phyloP scores from a whole-genome alignment of 257 asterid species.

The Salvia rosmarinus region DNA sequence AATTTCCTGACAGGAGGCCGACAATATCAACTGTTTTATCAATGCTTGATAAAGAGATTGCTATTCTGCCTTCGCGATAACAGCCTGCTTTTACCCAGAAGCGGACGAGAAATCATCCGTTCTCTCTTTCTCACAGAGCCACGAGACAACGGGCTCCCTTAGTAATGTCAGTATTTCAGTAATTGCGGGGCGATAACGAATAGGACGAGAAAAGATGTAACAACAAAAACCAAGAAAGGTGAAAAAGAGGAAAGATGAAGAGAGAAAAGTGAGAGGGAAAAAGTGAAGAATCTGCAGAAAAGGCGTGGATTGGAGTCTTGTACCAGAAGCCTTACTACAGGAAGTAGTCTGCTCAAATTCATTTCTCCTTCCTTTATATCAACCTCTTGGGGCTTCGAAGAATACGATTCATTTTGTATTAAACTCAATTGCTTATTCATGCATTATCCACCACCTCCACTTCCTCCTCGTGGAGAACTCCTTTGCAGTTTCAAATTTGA shows the following conservation, averaged over 20 bases:
- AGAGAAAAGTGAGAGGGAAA: neutral
- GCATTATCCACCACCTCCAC: neutral
- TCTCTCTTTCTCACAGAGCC: neutral
- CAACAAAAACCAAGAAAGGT: neutral
- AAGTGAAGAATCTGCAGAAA: slow-evolving; percentile 56
- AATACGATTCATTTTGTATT: slow-evolving; percentile 50
- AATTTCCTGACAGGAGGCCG: slow-evolving; percentile 26
- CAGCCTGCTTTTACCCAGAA: slow-evolving; percentile 32
- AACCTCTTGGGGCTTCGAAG: slow-evolving; percentile 37
- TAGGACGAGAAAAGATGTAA: neutral
- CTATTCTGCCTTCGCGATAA: slow-evolving; percentile 23
- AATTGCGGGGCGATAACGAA: slow-evolving; percentile 27
- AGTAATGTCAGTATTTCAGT: slow-evolving; percentile 30
- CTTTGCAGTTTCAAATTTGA: neutral
- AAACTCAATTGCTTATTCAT: neutral
- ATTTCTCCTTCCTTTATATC: slow-evolving; percentile 30
- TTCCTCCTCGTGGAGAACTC: neutral
- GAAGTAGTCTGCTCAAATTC: slow-evolving; percentile 53
- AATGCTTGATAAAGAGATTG: slow-evolving; percentile 36
- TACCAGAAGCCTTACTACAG: slow-evolving; percentile 55
- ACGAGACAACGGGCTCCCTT: neutral
- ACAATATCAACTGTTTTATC: slow-evolving; percentile 23
- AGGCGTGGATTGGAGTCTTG: slow-evolving; percentile 67
- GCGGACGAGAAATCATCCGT: neutral
- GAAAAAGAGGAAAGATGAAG: neutral